Percentiles rank a stretch among this genome's conserved stretches.
These are phyloP conservation scores for Podaxis sp. DNA, from an alignment of 768 basidiomycete genomes.

Conservation along the genomic window DNA sequence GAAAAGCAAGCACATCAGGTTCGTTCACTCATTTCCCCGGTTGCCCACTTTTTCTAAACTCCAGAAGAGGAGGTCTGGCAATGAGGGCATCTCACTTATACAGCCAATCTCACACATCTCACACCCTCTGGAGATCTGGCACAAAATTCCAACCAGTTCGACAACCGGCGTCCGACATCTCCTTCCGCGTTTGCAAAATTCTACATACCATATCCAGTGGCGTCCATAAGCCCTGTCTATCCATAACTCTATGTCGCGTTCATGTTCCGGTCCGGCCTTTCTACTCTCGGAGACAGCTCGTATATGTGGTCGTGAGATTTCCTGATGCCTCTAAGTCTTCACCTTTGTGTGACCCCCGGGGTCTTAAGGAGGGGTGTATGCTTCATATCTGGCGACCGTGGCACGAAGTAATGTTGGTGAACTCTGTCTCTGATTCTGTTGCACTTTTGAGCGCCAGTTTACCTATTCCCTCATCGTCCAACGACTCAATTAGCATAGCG, in stretches of 20 bases:
- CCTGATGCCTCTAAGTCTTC: neutral
- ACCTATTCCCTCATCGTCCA: slow-evolving; percentile 24
- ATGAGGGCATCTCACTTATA: slow-evolving; percentile 46
- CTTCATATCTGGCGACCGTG: slow-evolving; percentile 50
- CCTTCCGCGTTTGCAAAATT: slow-evolving; percentile 42
- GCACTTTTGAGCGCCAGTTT: slow-evolving; percentile 25
- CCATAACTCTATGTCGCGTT: slow-evolving; percentile 44
- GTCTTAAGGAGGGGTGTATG: slow-evolving; percentile 18
- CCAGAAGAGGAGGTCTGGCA: slow-evolving; percentile 56
- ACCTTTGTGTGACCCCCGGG: neutral
- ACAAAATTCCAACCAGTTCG: slow-evolving; percentile 36
- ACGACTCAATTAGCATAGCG: slow-evolving; percentile 14
- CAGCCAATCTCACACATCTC: slow-evolving; percentile 42
- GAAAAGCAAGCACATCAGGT: slow-evolving; percentile 12
- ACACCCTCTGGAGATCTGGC: slow-evolving; percentile 54
- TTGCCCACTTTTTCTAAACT: neutral
- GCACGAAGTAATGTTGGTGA: slow-evolving; percentile 32
- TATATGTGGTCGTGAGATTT: slow-evolving; percentile 6
- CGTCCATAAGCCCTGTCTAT: slow-evolving; percentile 26
- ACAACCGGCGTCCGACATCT: slow-evolving; percentile 40
- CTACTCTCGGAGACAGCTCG: slow-evolving; percentile 7
- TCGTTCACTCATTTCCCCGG: neutral
- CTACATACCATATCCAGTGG: slow-evolving; percentile 32
- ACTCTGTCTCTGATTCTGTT: slow-evolving; percentile 9
- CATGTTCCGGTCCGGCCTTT: slow-evolving; percentile 8